Conservation (phyloP, 2,329 filamentous ascomycete species). For the Phyllosticta citriasiana region DNA sequence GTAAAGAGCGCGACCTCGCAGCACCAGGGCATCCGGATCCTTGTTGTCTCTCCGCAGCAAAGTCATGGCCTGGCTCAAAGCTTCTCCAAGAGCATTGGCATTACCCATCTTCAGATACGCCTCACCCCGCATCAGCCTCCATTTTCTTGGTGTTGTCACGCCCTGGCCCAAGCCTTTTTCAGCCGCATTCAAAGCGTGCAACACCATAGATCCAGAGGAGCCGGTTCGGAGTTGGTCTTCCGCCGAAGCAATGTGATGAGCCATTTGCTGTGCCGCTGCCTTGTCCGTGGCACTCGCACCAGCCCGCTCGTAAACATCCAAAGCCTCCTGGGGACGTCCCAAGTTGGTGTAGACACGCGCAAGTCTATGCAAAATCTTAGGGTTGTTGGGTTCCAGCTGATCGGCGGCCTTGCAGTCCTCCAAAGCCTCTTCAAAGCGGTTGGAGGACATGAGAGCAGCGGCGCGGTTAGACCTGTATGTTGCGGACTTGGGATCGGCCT, state of each 20-base stretch:
- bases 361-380: slow-evolving; percentile 79
- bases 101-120: slow-evolving; percentile 90
- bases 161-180: slow-evolving; percentile 65
- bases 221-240: slow-evolving; percentile 65
- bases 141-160: slow-evolving; percentile 79
- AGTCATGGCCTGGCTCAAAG: slow-evolving; percentile 83
- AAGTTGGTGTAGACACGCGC: slow-evolving; percentile 84
- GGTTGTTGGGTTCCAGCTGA: slow-evolving; percentile 72
- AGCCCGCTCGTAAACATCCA: slow-evolving; percentile 73
- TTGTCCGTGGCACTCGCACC: slow-evolving; percentile 77
- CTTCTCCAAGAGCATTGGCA: slow-evolving; percentile 78
- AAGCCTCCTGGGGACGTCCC: slow-evolving; percentile 76
- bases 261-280: slow-evolving; percentile 74
- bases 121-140: slow-evolving; percentile 86
- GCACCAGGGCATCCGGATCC: slow-evolving; percentile 86
- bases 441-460: slow-evolving; percentile 84
- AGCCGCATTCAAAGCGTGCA: slow-evolving; percentile 85
- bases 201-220: slow-evolving; percentile 78
- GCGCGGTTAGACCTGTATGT: slow-evolving; percentile 94
- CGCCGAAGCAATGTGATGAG: slow-evolving; percentile 69
- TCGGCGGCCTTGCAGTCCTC: slow-evolving; percentile 78
- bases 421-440: slow-evolving; percentile 66
- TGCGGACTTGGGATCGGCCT: slow-evolving; percentile 72
- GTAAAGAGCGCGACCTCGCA: slow-evolving; percentile 80
- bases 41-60: slow-evolving; percentile 77